phyloP scores from a whole-genome alignment of 2,329 filamentous ascomycete species.

The Paecilomyces sp. region DNA sequence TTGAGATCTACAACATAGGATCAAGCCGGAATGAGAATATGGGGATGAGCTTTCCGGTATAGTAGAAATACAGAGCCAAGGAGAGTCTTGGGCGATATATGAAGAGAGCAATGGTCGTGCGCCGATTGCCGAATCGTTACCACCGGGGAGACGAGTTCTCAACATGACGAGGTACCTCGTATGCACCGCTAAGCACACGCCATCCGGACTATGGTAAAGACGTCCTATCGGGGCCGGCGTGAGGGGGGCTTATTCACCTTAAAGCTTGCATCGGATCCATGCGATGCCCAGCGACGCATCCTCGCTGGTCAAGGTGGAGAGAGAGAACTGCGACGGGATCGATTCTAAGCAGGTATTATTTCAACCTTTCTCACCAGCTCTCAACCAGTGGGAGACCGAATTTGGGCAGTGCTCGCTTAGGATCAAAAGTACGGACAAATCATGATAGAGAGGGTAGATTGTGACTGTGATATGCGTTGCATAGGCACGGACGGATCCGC shows the following conservation, averaged over 20 bases:
- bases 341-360: neutral
- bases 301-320: neutral
- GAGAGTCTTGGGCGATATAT: neutral
- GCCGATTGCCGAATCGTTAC: neutral
- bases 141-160: neutral
- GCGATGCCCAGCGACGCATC: neutral
- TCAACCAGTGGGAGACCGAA: neutral
- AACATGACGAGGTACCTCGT: neutral
- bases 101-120: neutral
- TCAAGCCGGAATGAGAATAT: neutral
- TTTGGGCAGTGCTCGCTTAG: neutral
- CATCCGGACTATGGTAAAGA: neutral
- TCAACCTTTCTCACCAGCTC: neutral
- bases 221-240: neutral
- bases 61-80: neutral
- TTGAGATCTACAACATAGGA: neutral
- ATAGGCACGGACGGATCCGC: conserved; percentile 9
- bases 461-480: conserved; percentile 28
- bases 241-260: neutral
- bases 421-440: neutral
- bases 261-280: neutral
- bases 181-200: neutral
- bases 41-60: neutral
- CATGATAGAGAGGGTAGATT: conserved; percentile 13
- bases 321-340: neutral